phyloP scores from a whole-genome alignment of 495 filamentous ascomycete species.

The Penicillium coprophilum region DNA sequence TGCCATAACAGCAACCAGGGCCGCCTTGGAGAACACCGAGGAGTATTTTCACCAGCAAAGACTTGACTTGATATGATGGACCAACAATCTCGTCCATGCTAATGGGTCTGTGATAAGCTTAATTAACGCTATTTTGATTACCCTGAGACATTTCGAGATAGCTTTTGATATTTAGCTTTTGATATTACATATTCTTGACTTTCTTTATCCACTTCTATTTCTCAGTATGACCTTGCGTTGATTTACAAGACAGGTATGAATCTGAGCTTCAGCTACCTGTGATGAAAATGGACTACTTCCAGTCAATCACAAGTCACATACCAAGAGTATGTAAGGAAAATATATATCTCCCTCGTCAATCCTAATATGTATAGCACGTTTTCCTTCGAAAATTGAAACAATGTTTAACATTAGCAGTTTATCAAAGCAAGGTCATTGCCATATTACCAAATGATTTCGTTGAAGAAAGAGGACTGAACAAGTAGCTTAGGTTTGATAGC shows the following conservation, averaged over 20 bases:
- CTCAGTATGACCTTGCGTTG: background rate
- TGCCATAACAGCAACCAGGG: background rate
- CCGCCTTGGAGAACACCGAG: background rate
- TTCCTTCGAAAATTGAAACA: background rate
- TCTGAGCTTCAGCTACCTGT: background rate
- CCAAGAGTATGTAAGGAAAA: background rate
- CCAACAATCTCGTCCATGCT: background rate
- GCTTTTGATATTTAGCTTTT: background rate
- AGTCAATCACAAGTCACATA: background rate
- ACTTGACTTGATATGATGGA: background rate
- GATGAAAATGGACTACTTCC: background rate
- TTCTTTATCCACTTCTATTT: background rate
- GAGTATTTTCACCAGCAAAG: background rate
- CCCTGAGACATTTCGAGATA: background rate
- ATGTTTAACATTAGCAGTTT: background rate
- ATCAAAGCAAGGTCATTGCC: too few species aligned
- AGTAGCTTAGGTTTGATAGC: background rate
- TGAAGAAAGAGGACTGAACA: background rate
- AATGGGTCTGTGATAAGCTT: background rate
- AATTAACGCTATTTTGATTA: background rate
- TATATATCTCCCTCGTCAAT: background rate
- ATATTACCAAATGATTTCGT: background rate
- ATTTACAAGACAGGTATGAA: background rate
- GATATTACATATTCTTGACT: background rate
- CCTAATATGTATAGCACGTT: background rate